Evolutionary conservation across 345 rosid species (phyloP), one percentile per base, ranked within the genome.

Genomic region (Gossypium sturtianum): DNA sequence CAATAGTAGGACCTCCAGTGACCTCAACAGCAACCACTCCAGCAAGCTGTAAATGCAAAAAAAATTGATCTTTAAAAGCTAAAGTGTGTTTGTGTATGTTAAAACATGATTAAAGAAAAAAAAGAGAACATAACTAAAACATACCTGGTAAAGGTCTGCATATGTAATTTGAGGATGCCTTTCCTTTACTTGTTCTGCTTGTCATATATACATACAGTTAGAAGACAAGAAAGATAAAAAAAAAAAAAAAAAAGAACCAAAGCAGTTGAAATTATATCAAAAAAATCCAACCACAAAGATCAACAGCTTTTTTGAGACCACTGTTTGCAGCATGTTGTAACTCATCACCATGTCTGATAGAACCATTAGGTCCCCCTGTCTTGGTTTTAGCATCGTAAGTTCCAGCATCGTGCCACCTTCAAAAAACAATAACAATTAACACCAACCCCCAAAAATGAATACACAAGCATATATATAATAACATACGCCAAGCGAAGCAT

Each of bases 401-500:
- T 73, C 98, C 97, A 8, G 98, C 98, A 45, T 94, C 52, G 23
- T 65, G 70, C 70, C 51, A 65, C 70, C 67, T 90, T 74, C 76
- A 74, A 53, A 74, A 53, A 34, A 2, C 54, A 75, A 62, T 17
- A 7, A 38, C 60, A 34, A 2, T 1, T 5, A 53, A 53, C 10
- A 34, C 41, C 41, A 34, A 34, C 7, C 41, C 38, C 7, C 7
- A 34, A 34, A 34, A 34, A 34, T 34, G 41, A 34, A 34, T 34
- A 34, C 41, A 34, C 41, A 34, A 1, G 6, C 7, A 17, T 17
- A 7, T n/a, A 58, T 48, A 48, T 10, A 13, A 43, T 61, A 22
- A 54, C n/a, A 77, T 91, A 94, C 97, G 97, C 94, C 51, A 94
- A 87, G 82, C 97, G 97, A 63, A 94, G 98, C 92, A 94, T 87